Evolutionary conservation across 2,329 filamentous ascomycete species (phyloP).

Genomic region (Phialophora expanda): DNA sequence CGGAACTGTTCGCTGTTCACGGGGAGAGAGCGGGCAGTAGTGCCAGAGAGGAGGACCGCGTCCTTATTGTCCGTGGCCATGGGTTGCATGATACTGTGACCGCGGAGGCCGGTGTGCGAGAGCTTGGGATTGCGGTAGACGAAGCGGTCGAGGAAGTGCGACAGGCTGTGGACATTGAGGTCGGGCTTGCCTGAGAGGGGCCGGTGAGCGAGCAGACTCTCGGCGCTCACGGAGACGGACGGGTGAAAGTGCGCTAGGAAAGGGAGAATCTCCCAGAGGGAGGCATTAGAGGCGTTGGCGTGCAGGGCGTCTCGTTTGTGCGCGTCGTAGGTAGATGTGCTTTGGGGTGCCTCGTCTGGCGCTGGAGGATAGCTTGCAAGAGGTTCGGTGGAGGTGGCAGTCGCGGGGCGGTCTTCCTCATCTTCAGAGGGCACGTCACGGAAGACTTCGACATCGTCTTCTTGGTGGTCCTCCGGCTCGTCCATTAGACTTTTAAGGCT

Average conservation of each 20-base stretch:
- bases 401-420: conserved; percentile 5
- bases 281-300: conserved; percentile 89
- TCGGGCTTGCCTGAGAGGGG: conserved; percentile 86
- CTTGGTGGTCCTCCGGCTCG: conserved; percentile 78
- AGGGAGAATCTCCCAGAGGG: conserved; percentile 86
- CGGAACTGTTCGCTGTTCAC: conserved; percentile 91
- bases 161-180: conserved; percentile 84
- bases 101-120: conserved; percentile 65
- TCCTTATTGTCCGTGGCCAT: conserved; percentile 68
- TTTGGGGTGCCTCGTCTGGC: conserved; percentile 30
- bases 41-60: conserved; percentile 66
- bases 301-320: conserved; percentile 90
- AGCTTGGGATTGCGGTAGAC: conserved; percentile 93
- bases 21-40: conserved; percentile 60
- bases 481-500: conserved; percentile 78
- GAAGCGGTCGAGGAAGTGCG: conserved; percentile 96
- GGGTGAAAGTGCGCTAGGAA: conserved; percentile 87
- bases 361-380: conserved; percentile 28
- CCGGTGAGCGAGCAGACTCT: conserved; percentile 70
- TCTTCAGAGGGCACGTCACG: conserved; percentile 65
- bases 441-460: conserved; percentile 74
- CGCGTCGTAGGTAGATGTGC: conserved; percentile 71
- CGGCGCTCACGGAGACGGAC: conserved; percentile 83
- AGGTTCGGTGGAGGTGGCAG: conserved; percentile 6
- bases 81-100: conserved; percentile 95